Base-by-base conservation (phyloP, 805 yeast genomes). In the Zygosaccharomyces bailii region DNA sequence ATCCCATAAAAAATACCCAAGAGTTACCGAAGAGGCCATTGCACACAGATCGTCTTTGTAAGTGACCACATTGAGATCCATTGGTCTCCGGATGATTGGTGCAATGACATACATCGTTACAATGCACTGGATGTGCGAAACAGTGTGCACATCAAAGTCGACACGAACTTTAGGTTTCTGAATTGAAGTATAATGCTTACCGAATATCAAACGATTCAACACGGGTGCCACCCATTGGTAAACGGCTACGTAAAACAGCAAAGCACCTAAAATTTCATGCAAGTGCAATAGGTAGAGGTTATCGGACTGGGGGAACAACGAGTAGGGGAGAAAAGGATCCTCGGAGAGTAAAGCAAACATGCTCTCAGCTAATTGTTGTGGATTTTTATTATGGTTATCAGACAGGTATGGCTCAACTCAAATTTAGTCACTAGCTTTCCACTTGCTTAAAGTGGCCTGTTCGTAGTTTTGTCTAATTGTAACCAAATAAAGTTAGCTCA, bases 1-100 rank as follows among this genome's bases (percentile, higher is more conserved):
- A 65, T 93, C 99, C 99, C 99, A 93, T 17, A 87, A 53, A 61
- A 93, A 93, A 68, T 93, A 93, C 2, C 98, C 99, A 7, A 74
- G 60, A 7, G 95, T 82, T 44, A 83, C 58, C 1, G 96, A 73
- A 10, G 82, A 69, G 4, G 85, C 85, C 56, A 90, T 72, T 0
- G 87, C 88, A 0, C 82, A 81, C 59, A 79, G 85, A n/a, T 86
- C 86, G 43, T 82, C 79, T 59, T 78, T 75, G 36, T 88, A 90
- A n/a, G 77, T 69, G 18, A 86, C 67, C 4, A 84, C 74, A 57
- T 82, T 78, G 9, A 59, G 54, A 4, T 55, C 50, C 46, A 78
- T 71, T 39, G 70, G 60, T 7, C 76, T 72, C 50, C 83, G 84
- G 44, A 73, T 68, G 61, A 83, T 79, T 5, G 95, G 95, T 37